Evolutionary conservation across 805 yeast species (phyloP), one percentile per base, ranked within the genome.

Genomic region (Isabelozyma gotoi): DNA sequence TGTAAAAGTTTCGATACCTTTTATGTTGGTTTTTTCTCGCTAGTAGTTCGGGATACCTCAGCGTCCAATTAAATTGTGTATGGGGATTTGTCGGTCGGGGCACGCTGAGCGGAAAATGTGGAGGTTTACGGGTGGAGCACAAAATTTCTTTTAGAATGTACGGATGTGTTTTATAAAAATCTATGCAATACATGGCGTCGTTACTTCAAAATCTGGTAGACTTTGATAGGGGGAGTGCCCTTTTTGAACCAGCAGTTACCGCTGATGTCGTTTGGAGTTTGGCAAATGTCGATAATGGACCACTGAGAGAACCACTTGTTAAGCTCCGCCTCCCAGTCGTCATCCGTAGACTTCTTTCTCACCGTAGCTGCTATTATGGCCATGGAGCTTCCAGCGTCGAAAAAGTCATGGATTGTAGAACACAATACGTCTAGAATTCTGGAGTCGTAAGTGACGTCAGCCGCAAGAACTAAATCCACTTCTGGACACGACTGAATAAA

Each of bases 381-480:
- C 51, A 55, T 11, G 18, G 47, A 50, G 16, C 69, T 50, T 4
- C 62, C 60, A 18, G 55, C 50, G 5, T 34, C 52, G 38, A 71
- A 60, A 41, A 73, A 63, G 33, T 65, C 70, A n/a, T 56, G 48
- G 2, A 86, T 56, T 8, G 83, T 76, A 4, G 56, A 47, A n/a
- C 80, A 73, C 33, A 91, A 69, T 18, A 64, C 64, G 0, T 82
- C 81, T 16, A 88, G 71, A 2, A 81, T 71, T 3, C 76, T 65
- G 2, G 80, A 59, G 55, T 91, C 97, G 62, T 87, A 91, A 0
- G 96, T 88, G 11, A 91, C 88, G 62, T 91, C 98, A 0, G 97
- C 94, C 0, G 91, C 96, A 3, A 88, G 56, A 0, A 89, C 65
- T 1, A 82, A 60, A 52, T 83, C 81, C 3, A 71, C 61, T 8